Evolutionary conservation across 768 basidiomycete species (phyloP).

Genomic region (Butyriboletus loyo): DNA sequence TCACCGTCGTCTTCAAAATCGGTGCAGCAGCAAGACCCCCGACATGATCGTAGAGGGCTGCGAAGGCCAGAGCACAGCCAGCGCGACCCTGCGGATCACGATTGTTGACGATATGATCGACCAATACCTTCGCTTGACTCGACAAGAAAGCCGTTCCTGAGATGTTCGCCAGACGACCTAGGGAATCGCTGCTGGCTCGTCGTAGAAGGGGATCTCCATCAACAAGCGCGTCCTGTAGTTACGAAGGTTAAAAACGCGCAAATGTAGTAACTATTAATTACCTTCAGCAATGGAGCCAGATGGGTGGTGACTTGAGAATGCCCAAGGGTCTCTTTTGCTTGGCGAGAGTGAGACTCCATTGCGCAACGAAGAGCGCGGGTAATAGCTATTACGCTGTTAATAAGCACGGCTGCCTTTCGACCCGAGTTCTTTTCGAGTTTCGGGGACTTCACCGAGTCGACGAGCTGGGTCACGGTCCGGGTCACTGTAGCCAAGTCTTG

Average conservation of each 20-base stretch:
- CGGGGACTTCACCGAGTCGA: constrained; percentile 65
- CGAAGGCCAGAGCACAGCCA: constrained; percentile 90
- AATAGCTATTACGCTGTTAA: constrained; percentile 78
- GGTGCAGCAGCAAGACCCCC: constrained; percentile 95
- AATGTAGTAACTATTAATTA: constrained; percentile 29
- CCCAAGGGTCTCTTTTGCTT: constrained; percentile 65
- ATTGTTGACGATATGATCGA: constrained; percentile 92
- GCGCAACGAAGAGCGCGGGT: constrained; percentile 64
- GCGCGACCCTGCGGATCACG: constrained; percentile 90
- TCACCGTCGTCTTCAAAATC: constrained; percentile 91
- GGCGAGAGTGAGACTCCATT: constrained; percentile 49
- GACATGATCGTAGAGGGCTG: constrained; percentile 86
- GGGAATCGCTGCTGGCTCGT: constrained; percentile 77
- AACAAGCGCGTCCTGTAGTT: constrained; percentile 65
- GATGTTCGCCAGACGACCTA: constrained; percentile 82
- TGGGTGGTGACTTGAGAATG: constrained; percentile 56
- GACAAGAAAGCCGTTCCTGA: constrained; percentile 84
- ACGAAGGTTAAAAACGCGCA: constrained; percentile 8
- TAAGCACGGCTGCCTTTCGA: constrained; percentile 75
- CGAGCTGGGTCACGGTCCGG: constrained; percentile 53
- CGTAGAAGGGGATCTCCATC: constrained; percentile 79
- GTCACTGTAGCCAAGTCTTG: constrained; percentile 65
- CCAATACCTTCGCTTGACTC: constrained; percentile 82
- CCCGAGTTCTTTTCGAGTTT: constrained; percentile 88
- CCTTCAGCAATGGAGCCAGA: constrained; percentile 76